Evolutionary conservation across 148 eudicot species (phyloP), one percentile per base, ranked within the genome.

Genomic region (Amaranthus cruentus): DNA sequence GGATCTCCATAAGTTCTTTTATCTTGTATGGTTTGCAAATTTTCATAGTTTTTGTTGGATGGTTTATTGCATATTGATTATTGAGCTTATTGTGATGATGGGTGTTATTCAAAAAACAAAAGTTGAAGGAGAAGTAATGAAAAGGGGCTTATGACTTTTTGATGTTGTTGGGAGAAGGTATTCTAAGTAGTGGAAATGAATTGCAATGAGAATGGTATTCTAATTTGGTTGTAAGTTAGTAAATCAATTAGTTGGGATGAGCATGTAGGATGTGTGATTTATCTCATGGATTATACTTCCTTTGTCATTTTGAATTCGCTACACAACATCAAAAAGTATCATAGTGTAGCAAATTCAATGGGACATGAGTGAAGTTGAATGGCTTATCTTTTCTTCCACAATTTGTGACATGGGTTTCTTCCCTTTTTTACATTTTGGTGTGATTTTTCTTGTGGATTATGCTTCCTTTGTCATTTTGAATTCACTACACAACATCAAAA

Each of bases 11-110:
- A 42, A 52, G 63, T 61, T 67, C 61, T 15, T 28, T 73, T 73
- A 54, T 53, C 46, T 51, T 43, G 76, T 68, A 60, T 21, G 73
- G 65, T 44, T 77, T 54, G 68, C 68, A 66, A 66, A 52, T 73
- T 78, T 72, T 71, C 47, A 58, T 2, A n/a, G 47, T 78, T 49
- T 14, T 48, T 52, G 28, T 21, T 63, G 46, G 59, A 63, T 21
- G 50, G 46, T 47, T 8, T 66, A 13, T 71, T 58, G 9, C 55
- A 52, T 71, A 65, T 28, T 28, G 38, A 7, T 42, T 2, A 67
- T 49, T n/a, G 18, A 51, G 18, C 9, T 65, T 65, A n/a, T n/a
- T 56, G 64, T 46, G 65, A 71, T 46, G 47, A 48, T 8, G 71
- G 51, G 48, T 44, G 53, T 42, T 76, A 62, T 69, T 59, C 51